Conservation (phyloP, 179 eudicot species). For the Vitellaria paradoxa region DNA sequence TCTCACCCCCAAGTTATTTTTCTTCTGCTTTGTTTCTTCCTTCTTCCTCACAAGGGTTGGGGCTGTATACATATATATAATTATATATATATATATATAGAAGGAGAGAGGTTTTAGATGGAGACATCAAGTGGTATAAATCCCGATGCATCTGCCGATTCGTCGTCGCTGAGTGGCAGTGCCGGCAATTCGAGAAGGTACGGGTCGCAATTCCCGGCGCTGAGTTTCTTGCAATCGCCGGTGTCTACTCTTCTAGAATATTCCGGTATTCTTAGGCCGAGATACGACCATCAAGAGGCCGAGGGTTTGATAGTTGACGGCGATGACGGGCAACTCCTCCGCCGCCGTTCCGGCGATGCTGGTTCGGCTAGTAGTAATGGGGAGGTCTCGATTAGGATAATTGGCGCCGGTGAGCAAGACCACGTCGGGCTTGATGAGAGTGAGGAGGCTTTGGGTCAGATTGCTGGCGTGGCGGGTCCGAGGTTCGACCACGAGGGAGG, state of each 20-base stretch:
- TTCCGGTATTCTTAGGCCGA: slow-evolving; percentile 61
- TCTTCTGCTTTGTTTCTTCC: background rate
- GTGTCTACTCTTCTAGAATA: slow-evolving; percentile 65
- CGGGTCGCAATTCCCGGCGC: slow-evolving; percentile 44
- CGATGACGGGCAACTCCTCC: background rate
- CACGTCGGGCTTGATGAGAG: slow-evolving; percentile 14
- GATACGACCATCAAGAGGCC: slow-evolving; percentile 30
- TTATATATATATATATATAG: background rate
- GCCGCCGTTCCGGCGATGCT: slow-evolving; percentile 25
- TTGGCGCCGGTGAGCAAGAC: slow-evolving; percentile 43
- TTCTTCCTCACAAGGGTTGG: slow-evolving; percentile 11
- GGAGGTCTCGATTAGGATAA: slow-evolving; percentile 70
- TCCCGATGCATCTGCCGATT: background rate
- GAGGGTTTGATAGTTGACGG: slow-evolving; percentile 23
- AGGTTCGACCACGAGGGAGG: slow-evolving; percentile 22
- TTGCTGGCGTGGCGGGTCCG: slow-evolving; percentile 22
- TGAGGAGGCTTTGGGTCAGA: slow-evolving; percentile 23
- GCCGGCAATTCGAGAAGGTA: slow-evolving; percentile 23
- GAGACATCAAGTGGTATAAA: slow-evolving; percentile 13
- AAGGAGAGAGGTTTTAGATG: background rate
- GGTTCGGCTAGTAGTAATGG: slow-evolving; percentile 20
- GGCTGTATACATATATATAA: background rate
- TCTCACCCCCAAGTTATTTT: background rate
- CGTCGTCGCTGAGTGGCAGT: background rate
- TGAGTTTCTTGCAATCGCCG: slow-evolving; percentile 63